A percentile compares a stretch with the other conserved stretches of the same genome.
Conservation (phyloP, 306 rosid species). For the Vachellia collinsii region DNA sequence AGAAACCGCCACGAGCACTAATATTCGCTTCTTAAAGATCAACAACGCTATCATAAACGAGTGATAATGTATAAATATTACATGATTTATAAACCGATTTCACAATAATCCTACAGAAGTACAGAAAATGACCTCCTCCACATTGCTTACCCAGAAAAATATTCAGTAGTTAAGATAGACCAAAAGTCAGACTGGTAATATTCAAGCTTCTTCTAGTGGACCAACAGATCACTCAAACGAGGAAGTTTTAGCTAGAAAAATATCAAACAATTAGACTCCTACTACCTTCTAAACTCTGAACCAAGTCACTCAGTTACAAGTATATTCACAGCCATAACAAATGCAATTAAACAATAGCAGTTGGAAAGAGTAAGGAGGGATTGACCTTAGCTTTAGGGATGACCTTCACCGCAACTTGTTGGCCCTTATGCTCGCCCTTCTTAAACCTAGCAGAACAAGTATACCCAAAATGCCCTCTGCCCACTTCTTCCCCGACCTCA, state of each 20-base stretch:
- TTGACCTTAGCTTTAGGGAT: slow-evolving; percentile 90
- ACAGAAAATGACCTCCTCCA: slow-evolving; percentile 4
- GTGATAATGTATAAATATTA: neutral
- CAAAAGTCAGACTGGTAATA: slow-evolving; percentile 11
- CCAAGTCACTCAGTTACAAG: slow-evolving; percentile 14
- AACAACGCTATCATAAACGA: slow-evolving; percentile 4
- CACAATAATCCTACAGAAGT: neutral
- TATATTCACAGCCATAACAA: neutral
- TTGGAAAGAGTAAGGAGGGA: neutral
- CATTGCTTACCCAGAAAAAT: slow-evolving; percentile 33
- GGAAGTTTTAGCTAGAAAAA: neutral
- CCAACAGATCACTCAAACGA: slow-evolving; percentile 2
- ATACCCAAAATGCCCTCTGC: slow-evolving; percentile 99
- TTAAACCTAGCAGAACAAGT: slow-evolving; percentile 95
- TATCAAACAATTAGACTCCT: neutral
- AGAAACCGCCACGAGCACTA: neutral
- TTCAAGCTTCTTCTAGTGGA: slow-evolving; percentile 27
- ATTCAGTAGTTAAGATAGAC: slow-evolving; percentile 21
- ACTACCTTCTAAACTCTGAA: slow-evolving; percentile 1
- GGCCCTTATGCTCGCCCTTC: slow-evolving; percentile 92
- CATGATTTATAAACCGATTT: neutral
- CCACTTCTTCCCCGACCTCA: slow-evolving; percentile 94
- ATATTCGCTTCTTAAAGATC: slow-evolving; percentile 32
- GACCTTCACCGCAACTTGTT: slow-evolving; percentile 91
- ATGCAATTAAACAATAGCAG: slow-evolving; percentile 3